Conservation (phyloP, 768 basidiomycete genomes). For the Collybiopsis luxurians region DNA sequence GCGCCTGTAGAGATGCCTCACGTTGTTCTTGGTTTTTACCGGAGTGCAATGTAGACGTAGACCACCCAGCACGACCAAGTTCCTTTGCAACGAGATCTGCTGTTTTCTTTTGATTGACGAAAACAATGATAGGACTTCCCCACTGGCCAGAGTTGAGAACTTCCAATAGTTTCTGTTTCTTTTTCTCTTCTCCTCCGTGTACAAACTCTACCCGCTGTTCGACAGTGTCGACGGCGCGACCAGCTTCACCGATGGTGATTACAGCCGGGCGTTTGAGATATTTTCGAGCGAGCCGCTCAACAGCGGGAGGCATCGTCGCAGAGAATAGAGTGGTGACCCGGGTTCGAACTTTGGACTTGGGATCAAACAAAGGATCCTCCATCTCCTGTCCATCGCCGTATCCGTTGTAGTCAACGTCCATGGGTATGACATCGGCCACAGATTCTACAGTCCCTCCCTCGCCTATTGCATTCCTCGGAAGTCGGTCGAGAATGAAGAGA, state of each 20-base stretch:
- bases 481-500: conserved; percentile 90
- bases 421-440: conserved; percentile 62
- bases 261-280: conserved; percentile 91
- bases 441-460: conserved; percentile 78
- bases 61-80: conserved; percentile 90
- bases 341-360: conserved; percentile 58
- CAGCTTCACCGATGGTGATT: conserved; percentile 97
- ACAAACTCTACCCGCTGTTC: conserved; percentile 96
- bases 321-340: conserved; percentile 96
- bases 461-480: conserved; percentile 43
- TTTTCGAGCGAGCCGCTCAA: conserved; percentile 92
- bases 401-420: conserved; percentile 60
- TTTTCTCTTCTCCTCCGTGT: conserved; percentile 93
- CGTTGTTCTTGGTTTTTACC: conserved; percentile 98
- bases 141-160: conserved; percentile 87
- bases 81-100: conserved; percentile 98
- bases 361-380: conserved; percentile 5
- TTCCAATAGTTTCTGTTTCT: conserved; percentile 83
- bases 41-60: conserved; percentile 87
- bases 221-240: conserved; percentile 96
- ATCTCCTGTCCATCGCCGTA: conserved; percentile 55
- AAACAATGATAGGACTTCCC: conserved; percentile 92
- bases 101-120: conserved; percentile 99
- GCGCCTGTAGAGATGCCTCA: conserved; percentile 83
- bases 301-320: conserved; percentile 98